phyloP scores from a whole-genome alignment of 257 asterid genomes.

The Petrea volubilis region DNA sequence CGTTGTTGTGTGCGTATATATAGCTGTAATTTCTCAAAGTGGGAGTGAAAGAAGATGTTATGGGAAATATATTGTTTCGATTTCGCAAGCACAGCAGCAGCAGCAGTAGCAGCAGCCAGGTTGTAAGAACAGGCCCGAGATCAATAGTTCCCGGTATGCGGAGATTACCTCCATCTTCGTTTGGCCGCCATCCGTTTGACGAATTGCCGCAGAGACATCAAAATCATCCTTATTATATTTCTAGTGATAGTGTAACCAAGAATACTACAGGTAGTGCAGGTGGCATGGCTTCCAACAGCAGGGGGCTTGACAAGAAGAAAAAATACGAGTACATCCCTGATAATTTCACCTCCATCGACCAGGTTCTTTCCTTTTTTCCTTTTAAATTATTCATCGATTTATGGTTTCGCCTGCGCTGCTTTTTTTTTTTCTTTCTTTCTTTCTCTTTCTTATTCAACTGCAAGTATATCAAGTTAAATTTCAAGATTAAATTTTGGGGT shows the following conservation, averaged over 20 bases:
- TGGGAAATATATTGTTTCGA: conserved; percentile 40
- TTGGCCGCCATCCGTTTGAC: conserved; percentile 19
- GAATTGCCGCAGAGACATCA: conserved; percentile 20
- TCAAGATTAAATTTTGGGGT: neutral
- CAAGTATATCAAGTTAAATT: neutral
- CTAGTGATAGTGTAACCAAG: conserved; percentile 12
- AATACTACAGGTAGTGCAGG: conserved; percentile 4
- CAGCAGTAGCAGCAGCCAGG: neutral
- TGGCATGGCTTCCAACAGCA: conserved; percentile 27
- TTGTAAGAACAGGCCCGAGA: conserved; percentile 3
- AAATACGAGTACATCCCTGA: conserved; percentile 66
- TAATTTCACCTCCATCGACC: conserved; percentile 61
- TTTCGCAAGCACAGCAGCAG: conserved; percentile 19
- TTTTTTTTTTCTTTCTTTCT: neutral
- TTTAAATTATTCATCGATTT: neutral
- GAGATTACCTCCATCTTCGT: conserved; percentile 18
- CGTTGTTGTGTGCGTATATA: neutral
- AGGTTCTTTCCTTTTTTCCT: conserved; percentile 40
- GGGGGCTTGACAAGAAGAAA: conserved; percentile 36
- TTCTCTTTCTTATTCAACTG: neutral
- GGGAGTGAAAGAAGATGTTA: conserved; percentile 34
- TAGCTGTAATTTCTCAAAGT: neutral
- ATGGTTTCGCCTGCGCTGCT: neutral
- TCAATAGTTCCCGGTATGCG: neutral
- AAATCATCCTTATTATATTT: neutral